Evolutionary conservation across 2,329 filamentous ascomycete genomes (phyloP).

Genomic region (Aspergillus calidoustus): DNA sequence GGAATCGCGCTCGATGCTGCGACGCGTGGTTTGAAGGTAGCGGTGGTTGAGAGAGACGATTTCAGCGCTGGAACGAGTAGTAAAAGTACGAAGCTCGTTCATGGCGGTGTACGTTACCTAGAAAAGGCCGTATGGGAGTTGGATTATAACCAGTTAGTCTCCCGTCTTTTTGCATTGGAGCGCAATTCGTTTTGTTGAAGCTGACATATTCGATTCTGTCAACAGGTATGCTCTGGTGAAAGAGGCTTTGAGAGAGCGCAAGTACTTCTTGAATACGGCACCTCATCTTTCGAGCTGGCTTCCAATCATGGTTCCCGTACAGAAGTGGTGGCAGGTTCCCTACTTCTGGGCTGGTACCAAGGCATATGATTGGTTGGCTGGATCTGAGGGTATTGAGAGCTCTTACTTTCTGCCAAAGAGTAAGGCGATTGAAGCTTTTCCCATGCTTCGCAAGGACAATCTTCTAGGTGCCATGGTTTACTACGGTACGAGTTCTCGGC

Average conservation of each 20-base stretch:
- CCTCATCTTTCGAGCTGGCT: slow-evolving; percentile 81
- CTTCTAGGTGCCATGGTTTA: slow-evolving; percentile 84
- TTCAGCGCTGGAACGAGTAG: slow-evolving; percentile 82
- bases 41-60: slow-evolving; percentile 80
- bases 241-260: slow-evolving; percentile 79
- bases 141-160: slow-evolving; percentile 73
- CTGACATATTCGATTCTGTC: slow-evolving; percentile 12
- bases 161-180: background rate
- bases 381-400: slow-evolving; percentile 83
- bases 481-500: slow-evolving; percentile 60
- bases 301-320: slow-evolving; percentile 80
- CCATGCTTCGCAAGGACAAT: slow-evolving; percentile 81
- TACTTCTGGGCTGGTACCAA: slow-evolving; percentile 75
- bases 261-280: slow-evolving; percentile 81
- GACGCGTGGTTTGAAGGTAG: slow-evolving; percentile 78
- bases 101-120: slow-evolving; percentile 81
- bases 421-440: slow-evolving; percentile 84
- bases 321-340: slow-evolving; percentile 83
- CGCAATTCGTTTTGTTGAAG: background rate
- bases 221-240: slow-evolving; percentile 69
- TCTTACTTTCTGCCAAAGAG: slow-evolving; percentile 87
- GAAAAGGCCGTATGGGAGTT: slow-evolving; percentile 87
- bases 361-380: slow-evolving; percentile 82
- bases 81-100: slow-evolving; percentile 86
- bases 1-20: slow-evolving; percentile 82